Evolutionary conservation across 345 rosid genomes (phyloP).

Genomic region (Acer negundo): DNA sequence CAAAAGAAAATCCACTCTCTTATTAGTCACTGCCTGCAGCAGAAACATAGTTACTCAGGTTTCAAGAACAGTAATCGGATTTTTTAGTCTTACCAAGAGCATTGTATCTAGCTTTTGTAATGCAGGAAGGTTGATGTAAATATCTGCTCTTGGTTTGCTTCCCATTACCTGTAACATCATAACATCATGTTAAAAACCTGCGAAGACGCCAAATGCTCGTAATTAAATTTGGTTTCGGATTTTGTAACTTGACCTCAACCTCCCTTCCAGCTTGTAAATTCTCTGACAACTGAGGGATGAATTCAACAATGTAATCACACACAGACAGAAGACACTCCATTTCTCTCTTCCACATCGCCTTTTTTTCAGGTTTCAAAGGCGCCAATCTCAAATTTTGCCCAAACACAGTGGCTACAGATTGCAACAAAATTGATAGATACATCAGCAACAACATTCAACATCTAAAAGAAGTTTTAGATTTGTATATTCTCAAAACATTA

Average conservation of each 20-base stretch:
- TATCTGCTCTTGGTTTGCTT: constrained; percentile 71
- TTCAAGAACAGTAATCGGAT: neutral
- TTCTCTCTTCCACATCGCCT: constrained; percentile 86
- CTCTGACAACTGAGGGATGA: constrained; percentile 54
- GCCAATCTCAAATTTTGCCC: constrained; percentile 86
- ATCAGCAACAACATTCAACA: neutral
- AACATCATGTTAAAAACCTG: constrained; percentile 9
- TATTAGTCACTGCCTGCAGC: neutral
- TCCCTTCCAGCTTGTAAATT: constrained; percentile 57
- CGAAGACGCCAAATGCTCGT: neutral
- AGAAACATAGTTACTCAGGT: constrained; percentile 1
- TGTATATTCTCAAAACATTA: constrained; percentile 22
- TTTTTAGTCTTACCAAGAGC: constrained; percentile 62
- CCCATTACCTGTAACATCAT: constrained; percentile 61
- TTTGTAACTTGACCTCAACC: constrained; percentile 53
- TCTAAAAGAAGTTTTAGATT: neutral
- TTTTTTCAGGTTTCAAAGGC: constrained; percentile 81
- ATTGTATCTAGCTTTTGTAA: constrained; percentile 77
- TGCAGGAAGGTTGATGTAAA: constrained; percentile 86
- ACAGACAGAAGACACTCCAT: constrained; percentile 87
- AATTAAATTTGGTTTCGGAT: neutral
- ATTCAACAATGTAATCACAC: constrained; percentile 79
- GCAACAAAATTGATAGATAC: neutral
- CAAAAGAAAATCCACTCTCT: constrained; percentile 8
- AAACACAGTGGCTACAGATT: constrained; percentile 75